Percentiles rank a stretch among this genome's conserved stretches.
phyloP scores from a whole-genome alignment of 768 basidiomycete species.

The Tylopilus rubrobrunneus region DNA sequence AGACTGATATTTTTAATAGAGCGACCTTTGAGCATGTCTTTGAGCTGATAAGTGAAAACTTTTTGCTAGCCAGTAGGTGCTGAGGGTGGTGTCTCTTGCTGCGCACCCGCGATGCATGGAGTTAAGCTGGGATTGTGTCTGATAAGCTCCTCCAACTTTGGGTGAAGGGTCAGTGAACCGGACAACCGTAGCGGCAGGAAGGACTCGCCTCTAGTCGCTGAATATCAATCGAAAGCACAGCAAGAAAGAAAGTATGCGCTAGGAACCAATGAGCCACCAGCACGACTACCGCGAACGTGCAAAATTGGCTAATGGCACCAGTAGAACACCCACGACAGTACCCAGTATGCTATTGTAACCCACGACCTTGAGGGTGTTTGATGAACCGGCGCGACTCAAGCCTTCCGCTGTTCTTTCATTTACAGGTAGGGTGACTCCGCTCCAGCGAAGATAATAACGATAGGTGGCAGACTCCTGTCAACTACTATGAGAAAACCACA shows the following conservation, averaged over 20 bases:
- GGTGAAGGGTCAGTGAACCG: constrained; percentile 10
- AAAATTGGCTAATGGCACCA: constrained; percentile 88
- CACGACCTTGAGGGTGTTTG: constrained; percentile 89
- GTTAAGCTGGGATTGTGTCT: constrained; percentile 61
- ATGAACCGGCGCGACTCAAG: constrained; percentile 83
- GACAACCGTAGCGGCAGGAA: too few relatives aligned
- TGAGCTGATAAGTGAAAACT: constrained; percentile 17
- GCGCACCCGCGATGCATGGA: constrained; percentile 35
- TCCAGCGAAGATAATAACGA: constrained; percentile 92
- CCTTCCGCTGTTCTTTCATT: constrained; percentile 91
- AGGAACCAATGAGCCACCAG: constrained; percentile 97
- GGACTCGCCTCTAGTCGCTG: constrained; percentile 85
- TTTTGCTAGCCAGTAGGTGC: constrained; percentile 33
- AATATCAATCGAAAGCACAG: constrained; percentile 93
- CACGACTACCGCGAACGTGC: constrained; percentile 89
- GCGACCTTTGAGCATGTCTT: constrained; percentile 57
- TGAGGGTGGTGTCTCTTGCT: constrained; percentile 22
- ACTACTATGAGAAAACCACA: constrained; percentile 7
- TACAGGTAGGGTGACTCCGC: constrained; percentile 89
- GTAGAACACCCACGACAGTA: constrained; percentile 67
- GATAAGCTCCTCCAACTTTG: constrained; percentile 82
- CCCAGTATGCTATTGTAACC: constrained; percentile 81
- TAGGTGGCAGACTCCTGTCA: constrained; percentile 79
- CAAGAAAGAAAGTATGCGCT: constrained; percentile 92
- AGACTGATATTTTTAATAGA: constrained; percentile 77